Evolutionary conservation across 345 rosid species (phyloP).

Genomic region (Bretschneidera sinensis): DNA sequence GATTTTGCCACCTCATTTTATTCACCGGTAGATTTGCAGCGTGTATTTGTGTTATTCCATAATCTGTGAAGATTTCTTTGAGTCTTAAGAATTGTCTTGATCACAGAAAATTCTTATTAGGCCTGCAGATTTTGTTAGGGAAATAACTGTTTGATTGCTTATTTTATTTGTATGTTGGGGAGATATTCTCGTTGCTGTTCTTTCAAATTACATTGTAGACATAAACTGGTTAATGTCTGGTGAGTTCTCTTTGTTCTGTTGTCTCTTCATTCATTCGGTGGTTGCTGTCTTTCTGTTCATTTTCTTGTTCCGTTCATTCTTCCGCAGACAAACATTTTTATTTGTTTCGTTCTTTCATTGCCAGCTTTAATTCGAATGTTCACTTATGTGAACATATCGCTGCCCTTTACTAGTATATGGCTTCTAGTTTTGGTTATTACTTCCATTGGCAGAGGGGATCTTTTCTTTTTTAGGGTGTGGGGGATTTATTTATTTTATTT

Average conservation of each 20-base stretch:
- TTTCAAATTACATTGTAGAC: conserved; percentile 96
- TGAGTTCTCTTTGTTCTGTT: conserved; percentile 18
- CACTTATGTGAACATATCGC: no score
- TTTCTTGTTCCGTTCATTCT: no score
- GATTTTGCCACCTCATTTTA: no score
- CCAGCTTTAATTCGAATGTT: no score
- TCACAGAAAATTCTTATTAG: not conserved
- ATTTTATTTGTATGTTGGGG: conserved; percentile 39
- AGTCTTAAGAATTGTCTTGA: not conserved
- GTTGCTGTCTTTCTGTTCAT: not conserved
- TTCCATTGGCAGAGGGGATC: no score
- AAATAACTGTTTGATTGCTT: conserved; percentile 14
- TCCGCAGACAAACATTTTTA: no score
- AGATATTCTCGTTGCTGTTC: conserved; percentile 58
- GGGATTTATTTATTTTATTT: not conserved
- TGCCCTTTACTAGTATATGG: no score
- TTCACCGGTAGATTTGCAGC: no score
- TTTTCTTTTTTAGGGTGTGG: no score
- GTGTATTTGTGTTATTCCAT: not conserved
- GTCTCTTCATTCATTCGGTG: not conserved
- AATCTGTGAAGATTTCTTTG: not conserved
- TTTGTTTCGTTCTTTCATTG: no score
- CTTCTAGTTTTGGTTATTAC: no score
- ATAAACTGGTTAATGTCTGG: conserved; percentile 76
- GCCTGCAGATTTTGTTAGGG: not conserved